A percentile compares a stretch with the other conserved stretches of the same genome.
Evolutionary conservation across 805 yeast genomes (phyloP).

Genomic region (Nakazawaea holstii): DNA sequence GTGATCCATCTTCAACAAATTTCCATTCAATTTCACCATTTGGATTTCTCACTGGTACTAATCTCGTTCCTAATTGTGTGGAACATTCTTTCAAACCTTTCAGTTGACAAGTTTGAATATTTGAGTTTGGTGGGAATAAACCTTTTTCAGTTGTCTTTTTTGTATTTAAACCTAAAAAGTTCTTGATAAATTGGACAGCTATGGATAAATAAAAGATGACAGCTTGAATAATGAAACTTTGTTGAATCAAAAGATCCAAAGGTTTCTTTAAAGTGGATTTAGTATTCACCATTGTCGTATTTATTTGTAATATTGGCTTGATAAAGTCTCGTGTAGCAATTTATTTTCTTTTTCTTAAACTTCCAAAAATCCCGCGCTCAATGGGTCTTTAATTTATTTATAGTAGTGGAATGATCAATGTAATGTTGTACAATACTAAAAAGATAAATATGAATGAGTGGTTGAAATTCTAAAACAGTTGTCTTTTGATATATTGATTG

Average conservation of each 20-base stretch:
- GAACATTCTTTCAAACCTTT: conserved; percentile 33
- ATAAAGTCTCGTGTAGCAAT: too few relatives aligned
- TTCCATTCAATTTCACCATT: conserved; percentile 57
- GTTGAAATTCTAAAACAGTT: too few relatives aligned
- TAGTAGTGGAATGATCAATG: too few relatives aligned
- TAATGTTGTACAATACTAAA: too few relatives aligned
- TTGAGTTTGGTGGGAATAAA: conserved; percentile 2
- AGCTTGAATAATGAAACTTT: not conserved
- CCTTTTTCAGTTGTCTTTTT: not conserved
- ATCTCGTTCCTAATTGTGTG: conserved; percentile 40
- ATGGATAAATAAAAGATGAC: not conserved
- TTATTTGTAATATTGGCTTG: too few relatives aligned
- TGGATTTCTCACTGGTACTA: conserved; percentile 45
- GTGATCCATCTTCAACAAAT: conserved; percentile 31
- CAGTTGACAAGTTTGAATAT: not conserved
- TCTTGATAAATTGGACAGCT: not conserved
- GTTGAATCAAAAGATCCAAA: not conserved
- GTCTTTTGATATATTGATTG: too few relatives aligned
- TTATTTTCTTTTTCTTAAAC: too few relatives aligned
- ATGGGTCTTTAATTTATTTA: too few relatives aligned
- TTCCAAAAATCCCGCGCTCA: too few relatives aligned
- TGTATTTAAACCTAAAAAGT: too few relatives aligned
- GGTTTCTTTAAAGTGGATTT: not conserved
- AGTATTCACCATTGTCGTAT: too few relatives aligned
- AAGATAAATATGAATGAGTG: too few relatives aligned